These are phyloP conservation scores for Malus hybrid DNA, from an alignment of 331 rosid genomes.

Conservation along the genomic window DNA sequence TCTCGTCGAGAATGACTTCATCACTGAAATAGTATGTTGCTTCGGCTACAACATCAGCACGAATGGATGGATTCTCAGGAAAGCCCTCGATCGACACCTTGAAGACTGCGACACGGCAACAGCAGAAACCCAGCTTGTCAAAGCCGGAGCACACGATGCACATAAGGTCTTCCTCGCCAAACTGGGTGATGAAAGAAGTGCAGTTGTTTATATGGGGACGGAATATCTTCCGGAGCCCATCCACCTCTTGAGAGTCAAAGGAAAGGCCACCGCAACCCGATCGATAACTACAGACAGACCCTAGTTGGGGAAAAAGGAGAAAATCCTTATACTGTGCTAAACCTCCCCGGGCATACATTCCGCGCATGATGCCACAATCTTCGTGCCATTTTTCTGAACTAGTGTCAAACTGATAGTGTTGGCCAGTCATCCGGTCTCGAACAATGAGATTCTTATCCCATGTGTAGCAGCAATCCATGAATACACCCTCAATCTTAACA, in stretches of 20 bases:
- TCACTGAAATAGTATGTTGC: too few species aligned
- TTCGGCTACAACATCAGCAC: too few species aligned
- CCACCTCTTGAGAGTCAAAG: neutral
- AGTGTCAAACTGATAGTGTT: neutral
- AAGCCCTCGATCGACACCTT: too few species aligned
- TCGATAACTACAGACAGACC: neutral
- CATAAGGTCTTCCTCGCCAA: neutral
- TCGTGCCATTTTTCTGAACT: neutral
- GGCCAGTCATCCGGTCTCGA: too few species aligned
- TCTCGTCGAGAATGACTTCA: too few species aligned
- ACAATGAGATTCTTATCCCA: neutral
- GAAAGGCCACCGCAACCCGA: neutral
- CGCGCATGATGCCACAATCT: neutral
- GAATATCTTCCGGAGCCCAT: neutral
- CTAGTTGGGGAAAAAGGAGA: neutral
- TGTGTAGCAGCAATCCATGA: neutral
- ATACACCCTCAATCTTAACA: too few species aligned
- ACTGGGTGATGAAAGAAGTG: neutral
- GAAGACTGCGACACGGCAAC: too few species aligned
- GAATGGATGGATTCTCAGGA: too few species aligned
- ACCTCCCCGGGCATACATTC: neutral
- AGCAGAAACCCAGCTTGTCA: neutral
- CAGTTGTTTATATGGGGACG: neutral
- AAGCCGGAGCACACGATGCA: neutral
- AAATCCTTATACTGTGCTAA: neutral